Conservation (phyloP, 2,329 filamentous ascomycete genomes). For the Cytospora piceicola region DNA sequence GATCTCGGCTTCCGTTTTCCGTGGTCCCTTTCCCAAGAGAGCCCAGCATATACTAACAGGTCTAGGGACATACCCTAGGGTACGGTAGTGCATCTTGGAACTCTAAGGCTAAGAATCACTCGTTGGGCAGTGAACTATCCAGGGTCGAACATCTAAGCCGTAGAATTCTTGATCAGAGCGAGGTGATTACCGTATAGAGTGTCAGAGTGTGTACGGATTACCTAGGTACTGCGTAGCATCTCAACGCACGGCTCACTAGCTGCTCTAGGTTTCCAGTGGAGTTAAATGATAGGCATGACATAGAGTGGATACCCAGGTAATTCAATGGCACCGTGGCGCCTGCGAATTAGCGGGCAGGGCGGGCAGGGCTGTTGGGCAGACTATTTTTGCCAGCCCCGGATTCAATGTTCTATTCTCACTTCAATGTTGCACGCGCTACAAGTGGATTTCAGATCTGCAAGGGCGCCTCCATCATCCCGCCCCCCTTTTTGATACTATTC, state of each 20-base stretch:
- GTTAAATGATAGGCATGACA: not conserved
- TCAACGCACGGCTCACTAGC: not conserved
- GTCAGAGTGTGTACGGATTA: not conserved
- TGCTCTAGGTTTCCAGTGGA: not conserved
- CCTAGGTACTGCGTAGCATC: too few relatives aligned
- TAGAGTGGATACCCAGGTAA: not conserved
- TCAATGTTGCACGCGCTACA: not conserved
- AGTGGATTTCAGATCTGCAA: constrained; percentile 13
- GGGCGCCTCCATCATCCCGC: constrained; percentile 1
- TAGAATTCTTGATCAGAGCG: too few relatives aligned
- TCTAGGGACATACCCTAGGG: too few relatives aligned
- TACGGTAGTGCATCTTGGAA: not conserved
- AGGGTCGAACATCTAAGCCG: too few relatives aligned
- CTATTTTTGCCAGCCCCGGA: not conserved
- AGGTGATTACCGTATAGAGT: too few relatives aligned
- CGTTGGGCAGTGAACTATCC: too few relatives aligned
- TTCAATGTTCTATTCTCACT: not conserved
- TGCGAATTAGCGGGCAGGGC: too few relatives aligned
- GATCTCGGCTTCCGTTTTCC: not conserved
- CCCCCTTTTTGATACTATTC: constrained; percentile 19
- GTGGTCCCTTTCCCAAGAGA: not conserved
- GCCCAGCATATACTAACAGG: not conserved
- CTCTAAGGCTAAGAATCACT: too few relatives aligned
- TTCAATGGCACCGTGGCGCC: not conserved
- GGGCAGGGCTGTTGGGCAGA: too few relatives aligned